These are phyloP conservation scores for Ilyonectria sp. DNA, from an alignment of 2,329 filamentous ascomycete species.

Conservation along the genomic window DNA sequence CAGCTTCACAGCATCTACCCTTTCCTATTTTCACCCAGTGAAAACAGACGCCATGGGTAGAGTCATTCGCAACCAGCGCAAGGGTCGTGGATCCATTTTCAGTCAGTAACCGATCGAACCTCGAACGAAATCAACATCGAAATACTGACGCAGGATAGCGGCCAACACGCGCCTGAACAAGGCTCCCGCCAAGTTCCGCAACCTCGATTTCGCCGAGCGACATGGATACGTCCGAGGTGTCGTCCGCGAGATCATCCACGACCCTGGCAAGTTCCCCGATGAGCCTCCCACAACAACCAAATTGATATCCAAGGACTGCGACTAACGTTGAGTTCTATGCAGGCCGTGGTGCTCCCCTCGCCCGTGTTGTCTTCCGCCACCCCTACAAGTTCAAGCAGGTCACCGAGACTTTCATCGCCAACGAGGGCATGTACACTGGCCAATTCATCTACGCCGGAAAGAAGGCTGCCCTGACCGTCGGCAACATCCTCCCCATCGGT, in stretches of 20 bases:
- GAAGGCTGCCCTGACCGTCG: constrained; percentile 96
- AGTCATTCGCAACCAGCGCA: constrained; percentile 78
- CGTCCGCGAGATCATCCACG: constrained; percentile 99
- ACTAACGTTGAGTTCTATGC: constrained; percentile 47
- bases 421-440: constrained; percentile 99
- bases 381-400: constrained; percentile 98
- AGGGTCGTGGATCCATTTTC: constrained; percentile 73
- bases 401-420: constrained; percentile 99
- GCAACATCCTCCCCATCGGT: constrained; percentile 95
- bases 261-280: constrained; percentile 75
- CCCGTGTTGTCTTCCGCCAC: constrained; percentile 96
- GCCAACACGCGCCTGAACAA: constrained; percentile 94
- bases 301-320: constrained; percentile 35
- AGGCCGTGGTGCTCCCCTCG: constrained; percentile 93
- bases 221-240: constrained; percentile 98
- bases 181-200: constrained; percentile 87
- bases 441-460: constrained; percentile 99
- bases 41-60: constrained; percentile 66
- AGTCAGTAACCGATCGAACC: constrained; percentile 58
- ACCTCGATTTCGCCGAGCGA: constrained; percentile 95
- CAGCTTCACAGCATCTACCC: constrained; percentile 52
- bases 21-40: constrained; percentile 52
- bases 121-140: constrained; percentile 44
- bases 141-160: constrained; percentile 65
- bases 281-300: constrained; percentile 33